Base-by-base conservation (phyloP, 2,329 filamentous ascomycete species). In the Sporothrix brasiliensis region DNA sequence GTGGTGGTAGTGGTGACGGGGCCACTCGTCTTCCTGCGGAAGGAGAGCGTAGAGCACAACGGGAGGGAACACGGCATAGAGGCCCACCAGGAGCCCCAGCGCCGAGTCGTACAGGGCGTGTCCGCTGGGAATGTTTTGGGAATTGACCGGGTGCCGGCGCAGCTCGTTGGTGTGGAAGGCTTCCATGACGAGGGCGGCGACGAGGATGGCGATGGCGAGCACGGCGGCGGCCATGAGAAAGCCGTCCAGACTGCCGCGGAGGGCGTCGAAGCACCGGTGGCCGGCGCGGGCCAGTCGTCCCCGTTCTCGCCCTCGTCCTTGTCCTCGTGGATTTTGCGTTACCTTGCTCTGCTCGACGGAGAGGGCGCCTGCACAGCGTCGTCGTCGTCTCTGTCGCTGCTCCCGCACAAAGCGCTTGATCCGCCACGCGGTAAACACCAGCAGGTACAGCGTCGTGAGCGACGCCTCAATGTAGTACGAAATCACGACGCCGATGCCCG, bases 211-310 rank as follows among this genome's bases (percentile, higher is more conserved):
- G 16, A 73, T 30, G 53, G 69, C 69, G 2, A 75, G 68, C 39
- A 75, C 60, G 67, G 69, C 69, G 19, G 73, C 66, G 16, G 60
- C 63, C 24, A 63, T 69, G 4, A 74, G 41, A 41, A 75, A 71
- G 78, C 77, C 44, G 74, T 73, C 72, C 5, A 77, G 67, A n/a
- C 72, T 73, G 58, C 74, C 72, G 16, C 73, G 73, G n/a, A 76
- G 73, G 9, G 75, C 73, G 68, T 77, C 75, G 24, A 77, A 72
- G 24, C 76, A 71, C 3, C 77, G 74, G 34, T 71, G 69, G 24
- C 47, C n/a, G 6, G 67, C 49, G 3, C 53, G n/a, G 24, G 10
- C 19, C 5, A 47, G 34, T 4, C 69, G 16, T 3, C 49, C 49
- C 1, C 27, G 27, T 7, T 34, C 6, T 34, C 34, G 34, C 9